phyloP scores from a whole-genome alignment of 441 rosid species.

The Manihot esculenta region DNA sequence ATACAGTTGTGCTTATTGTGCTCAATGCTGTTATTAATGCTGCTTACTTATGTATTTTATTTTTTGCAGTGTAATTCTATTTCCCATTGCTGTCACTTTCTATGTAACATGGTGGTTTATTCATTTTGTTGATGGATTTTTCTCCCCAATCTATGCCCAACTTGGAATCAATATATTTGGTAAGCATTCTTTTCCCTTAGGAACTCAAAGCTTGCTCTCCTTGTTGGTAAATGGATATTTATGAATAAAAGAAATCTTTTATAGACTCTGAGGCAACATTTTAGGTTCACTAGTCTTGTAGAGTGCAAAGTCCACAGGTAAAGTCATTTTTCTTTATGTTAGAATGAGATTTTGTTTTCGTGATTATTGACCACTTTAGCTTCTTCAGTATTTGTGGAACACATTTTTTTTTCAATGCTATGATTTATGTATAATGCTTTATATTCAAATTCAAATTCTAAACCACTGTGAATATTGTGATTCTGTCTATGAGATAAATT shows the following conservation, averaged over 20 bases:
- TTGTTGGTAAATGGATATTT: not conserved
- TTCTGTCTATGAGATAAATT: not conserved
- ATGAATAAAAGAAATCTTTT: not conserved
- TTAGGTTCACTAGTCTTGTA: not conserved
- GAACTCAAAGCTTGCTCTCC: not conserved
- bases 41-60: slow-evolving; percentile 25
- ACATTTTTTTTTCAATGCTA: not conserved
- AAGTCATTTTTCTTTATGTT: not conserved
- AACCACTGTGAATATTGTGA: not conserved
- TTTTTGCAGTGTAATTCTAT: slow-evolving; percentile 82
- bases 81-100: slow-evolving; percentile 93
- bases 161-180: slow-evolving; percentile 93
- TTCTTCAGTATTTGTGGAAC: not conserved
- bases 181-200: slow-evolving; percentile 32
- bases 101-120: slow-evolving; percentile 99
- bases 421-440: not conserved
- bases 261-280: not conserved
- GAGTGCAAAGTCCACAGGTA: not conserved
- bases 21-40: slow-evolving; percentile 16
- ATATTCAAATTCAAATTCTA: no score
- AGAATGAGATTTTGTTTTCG: no score
- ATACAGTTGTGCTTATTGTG: not conserved
- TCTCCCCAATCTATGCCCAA: slow-evolving; percentile 90
- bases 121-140: slow-evolving; percentile 96
- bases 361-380: not conserved